Percentiles rank a stretch among this genome's conserved stretches.
These are phyloP conservation scores for Geotrichum cucujoidarum DNA, from an alignment of 1,139 yeast genomes.

Conservation along the genomic window DNA sequence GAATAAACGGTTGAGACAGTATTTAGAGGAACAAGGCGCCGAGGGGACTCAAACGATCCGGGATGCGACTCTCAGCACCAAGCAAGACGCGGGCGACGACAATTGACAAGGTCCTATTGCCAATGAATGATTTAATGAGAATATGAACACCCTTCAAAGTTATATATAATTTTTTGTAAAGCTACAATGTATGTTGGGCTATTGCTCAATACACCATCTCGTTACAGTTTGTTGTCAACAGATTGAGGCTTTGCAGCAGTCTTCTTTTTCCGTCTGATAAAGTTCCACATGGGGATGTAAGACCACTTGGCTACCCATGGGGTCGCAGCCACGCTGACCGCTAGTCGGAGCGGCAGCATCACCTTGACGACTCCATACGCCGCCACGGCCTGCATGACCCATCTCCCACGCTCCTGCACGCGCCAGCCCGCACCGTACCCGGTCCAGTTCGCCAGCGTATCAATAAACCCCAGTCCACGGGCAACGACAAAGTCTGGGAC, in stretches of 20 bases:
- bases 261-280: not conserved
- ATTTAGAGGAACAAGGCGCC: not conserved
- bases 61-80: too few species aligned
- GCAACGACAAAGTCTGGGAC: not conserved
- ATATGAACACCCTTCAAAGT: too few species aligned
- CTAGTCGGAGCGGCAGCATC: conserved; percentile 8
- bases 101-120: too few species aligned
- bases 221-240: not conserved
- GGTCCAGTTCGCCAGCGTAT: not conserved
- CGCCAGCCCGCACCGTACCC: not conserved
- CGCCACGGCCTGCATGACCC: conserved; percentile 7
- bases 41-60: too few species aligned
- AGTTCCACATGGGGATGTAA: not conserved
- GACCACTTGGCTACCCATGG: conserved; percentile 9
- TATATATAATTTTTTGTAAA: too few species aligned
- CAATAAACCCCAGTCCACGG: not conserved
- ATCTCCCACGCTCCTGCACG: not conserved
- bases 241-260: not conserved
- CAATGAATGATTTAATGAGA: too few species aligned
- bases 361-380: conserved; percentile 9
- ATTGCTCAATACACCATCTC: not conserved
- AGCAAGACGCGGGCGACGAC: too few species aligned
- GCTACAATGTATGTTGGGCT: too few species aligned
- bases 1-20: conserved; percentile 11
- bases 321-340: not conserved